These are phyloP conservation scores for Candida incommunis DNA, from an alignment of 805 yeast species.

Conservation along the genomic window DNA sequence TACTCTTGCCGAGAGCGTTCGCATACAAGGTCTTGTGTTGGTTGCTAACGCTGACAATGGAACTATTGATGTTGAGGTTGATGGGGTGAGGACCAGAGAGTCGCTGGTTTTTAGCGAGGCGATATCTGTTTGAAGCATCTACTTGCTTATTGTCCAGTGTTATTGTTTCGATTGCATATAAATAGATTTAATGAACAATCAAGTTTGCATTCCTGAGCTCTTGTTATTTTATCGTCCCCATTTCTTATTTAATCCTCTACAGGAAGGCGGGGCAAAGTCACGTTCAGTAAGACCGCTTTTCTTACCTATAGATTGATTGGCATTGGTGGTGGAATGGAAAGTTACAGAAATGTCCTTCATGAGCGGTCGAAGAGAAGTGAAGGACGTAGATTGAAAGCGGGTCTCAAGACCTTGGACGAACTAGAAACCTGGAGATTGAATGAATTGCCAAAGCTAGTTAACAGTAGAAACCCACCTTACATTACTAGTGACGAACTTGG, in stretches of 20 bases:
- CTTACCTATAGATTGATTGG: too few species aligned
- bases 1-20: slow-evolving; percentile 54
- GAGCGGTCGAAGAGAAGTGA: not conserved
- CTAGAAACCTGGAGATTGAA: not conserved
- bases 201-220: too few species aligned
- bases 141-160: too few species aligned
- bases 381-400: not conserved
- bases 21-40: slow-evolving; percentile 68
- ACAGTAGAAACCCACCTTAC: not conserved
- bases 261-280: too few species aligned
- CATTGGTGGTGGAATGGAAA: not conserved
- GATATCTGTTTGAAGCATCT: slow-evolving; percentile 35
- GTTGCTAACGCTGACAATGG: slow-evolving; percentile 34
- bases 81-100: slow-evolving; percentile 53
- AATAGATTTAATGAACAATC: too few species aligned
- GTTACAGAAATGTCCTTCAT: not conserved
- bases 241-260: too few species aligned
- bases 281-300: too few species aligned
- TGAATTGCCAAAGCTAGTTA: not conserved
- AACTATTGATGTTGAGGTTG: slow-evolving; percentile 26
- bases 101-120: slow-evolving; percentile 54
- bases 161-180: too few species aligned
- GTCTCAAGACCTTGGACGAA: not conserved
- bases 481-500: not conserved
- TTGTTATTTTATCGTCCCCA: too few species aligned